Evolutionary conservation across 2,329 filamentous ascomycete genomes (phyloP).

Genomic region (Zelopaecilomyces penicillatus): DNA sequence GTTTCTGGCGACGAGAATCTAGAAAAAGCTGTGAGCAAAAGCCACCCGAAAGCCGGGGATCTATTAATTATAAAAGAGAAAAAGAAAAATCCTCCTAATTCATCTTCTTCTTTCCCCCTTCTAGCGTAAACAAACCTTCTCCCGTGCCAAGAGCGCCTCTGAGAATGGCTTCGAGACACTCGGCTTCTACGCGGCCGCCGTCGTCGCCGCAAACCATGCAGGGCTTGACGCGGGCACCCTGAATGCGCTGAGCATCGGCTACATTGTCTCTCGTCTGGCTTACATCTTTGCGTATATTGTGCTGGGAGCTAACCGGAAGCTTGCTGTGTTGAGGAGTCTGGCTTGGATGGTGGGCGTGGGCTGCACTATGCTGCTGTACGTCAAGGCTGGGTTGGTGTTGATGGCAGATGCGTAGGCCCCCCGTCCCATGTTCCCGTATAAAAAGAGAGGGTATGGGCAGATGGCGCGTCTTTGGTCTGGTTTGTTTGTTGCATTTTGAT

Average conservation of each 20-base stretch:
- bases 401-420: conserved; percentile 1
- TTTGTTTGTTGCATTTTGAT: no score
- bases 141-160: conserved; percentile 43
- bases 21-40: conserved; percentile 18
- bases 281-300: conserved; percentile 37
- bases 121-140: conserved; percentile 44
- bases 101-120: neutral
- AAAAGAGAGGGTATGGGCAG: no score
- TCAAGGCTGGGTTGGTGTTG: conserved; percentile 29
- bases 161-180: conserved; percentile 37
- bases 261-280: conserved; percentile 29
- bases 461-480: no score
- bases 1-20: conserved; percentile 24
- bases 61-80: neutral
- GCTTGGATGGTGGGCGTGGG: conserved; percentile 28
- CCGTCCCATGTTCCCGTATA: neutral
- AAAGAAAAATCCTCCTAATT: neutral
- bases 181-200: conserved; percentile 32
- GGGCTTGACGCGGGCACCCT: conserved; percentile 27
- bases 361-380: conserved; percentile 28
- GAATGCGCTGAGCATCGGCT: conserved; percentile 32
- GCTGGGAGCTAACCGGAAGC: conserved; percentile 31
- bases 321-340: conserved; percentile 29
- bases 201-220: conserved; percentile 39
- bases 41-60: neutral